Evolutionary conservation across 2,329 filamentous ascomycete genomes (phyloP).

Genomic region (Phaeomoniella chlamydospora): DNA sequence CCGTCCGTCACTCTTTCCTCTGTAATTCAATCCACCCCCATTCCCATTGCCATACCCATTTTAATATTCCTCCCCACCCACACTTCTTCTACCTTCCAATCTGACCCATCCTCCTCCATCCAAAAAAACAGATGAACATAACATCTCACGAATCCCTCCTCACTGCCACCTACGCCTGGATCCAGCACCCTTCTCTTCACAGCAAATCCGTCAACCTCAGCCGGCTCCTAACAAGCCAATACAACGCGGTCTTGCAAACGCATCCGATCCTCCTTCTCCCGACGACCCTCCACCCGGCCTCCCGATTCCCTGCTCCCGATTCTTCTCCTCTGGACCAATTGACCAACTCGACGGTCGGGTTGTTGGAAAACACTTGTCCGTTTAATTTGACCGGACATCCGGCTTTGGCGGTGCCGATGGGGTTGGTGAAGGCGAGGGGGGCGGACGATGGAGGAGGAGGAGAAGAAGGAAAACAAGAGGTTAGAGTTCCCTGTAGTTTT

Average conservation of each 20-base stretch:
- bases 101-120: too few species aligned
- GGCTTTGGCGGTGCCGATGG: conserved; percentile 37
- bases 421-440: conserved; percentile 26
- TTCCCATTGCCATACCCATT: too few species aligned
- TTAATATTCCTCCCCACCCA: too few species aligned
- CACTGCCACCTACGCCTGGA: conserved; percentile 24
- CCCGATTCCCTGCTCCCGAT: conserved; percentile 4
- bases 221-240: conserved; percentile 21
- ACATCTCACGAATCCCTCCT: conserved; percentile 30
- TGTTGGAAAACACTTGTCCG: conserved; percentile 40
- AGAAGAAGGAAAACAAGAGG: too few species aligned
- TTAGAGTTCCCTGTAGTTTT: conserved; percentile 22
- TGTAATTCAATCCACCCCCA: too few species aligned
- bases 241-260: conserved; percentile 22
- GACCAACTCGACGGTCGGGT: conserved; percentile 27
- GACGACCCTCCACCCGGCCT: conserved; percentile 11
- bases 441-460: conserved; percentile 11
- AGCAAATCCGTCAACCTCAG: conserved; percentile 25
- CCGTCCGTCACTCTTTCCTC: too few species aligned
- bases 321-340: conserved; percentile 6
- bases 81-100: conserved; percentile 36
- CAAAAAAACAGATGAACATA: conserved; percentile 35
- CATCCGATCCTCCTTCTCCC: conserved; percentile 28
- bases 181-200: conserved; percentile 23
- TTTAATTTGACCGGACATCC: conserved; percentile 46